Conservation (phyloP, 1,139 yeast species). For the Eremothecium sinecaudum region DNA sequence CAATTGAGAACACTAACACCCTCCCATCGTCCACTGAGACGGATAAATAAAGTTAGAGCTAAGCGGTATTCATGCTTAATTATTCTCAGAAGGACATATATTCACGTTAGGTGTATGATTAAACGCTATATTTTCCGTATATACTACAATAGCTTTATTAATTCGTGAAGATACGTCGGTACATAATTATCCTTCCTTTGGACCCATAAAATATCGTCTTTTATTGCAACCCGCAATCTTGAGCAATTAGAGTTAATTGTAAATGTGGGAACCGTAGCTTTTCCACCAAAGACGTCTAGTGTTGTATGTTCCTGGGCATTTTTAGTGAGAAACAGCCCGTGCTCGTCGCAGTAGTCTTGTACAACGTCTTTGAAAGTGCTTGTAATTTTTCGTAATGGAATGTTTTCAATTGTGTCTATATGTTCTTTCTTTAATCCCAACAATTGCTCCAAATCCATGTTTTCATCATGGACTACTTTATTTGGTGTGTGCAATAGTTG, state of each 20-base stretch:
- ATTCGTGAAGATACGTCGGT: slow-evolving; percentile 32
- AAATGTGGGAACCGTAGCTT: slow-evolving; percentile 21
- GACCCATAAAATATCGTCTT: slow-evolving; percentile 41
- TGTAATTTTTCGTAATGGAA: slow-evolving; percentile 28
- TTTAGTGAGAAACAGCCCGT: slow-evolving; percentile 26
- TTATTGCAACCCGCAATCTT: slow-evolving; percentile 25
- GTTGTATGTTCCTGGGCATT: slow-evolving; percentile 13
- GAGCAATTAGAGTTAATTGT: slow-evolving; percentile 13
- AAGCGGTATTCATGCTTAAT: too few relatives aligned
- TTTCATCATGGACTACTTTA: slow-evolving; percentile 17
- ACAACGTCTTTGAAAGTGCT: slow-evolving; percentile 42
- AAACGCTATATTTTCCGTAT: too few relatives aligned
- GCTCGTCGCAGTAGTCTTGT: slow-evolving; percentile 34
- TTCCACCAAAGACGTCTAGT: slow-evolving; percentile 15
- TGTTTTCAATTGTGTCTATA: slow-evolving; percentile 14
- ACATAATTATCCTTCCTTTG: slow-evolving; percentile 23
- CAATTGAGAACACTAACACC: too few relatives aligned
- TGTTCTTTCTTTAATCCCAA: slow-evolving; percentile 6
- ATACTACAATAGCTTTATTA: slow-evolving; percentile 1
- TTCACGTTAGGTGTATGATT: too few relatives aligned
- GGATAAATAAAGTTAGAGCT: too few relatives aligned
- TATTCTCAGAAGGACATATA: too few relatives aligned
- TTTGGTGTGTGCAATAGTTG: slow-evolving; percentile 11
- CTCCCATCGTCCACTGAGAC: too few relatives aligned
- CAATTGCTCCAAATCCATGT: slow-evolving; percentile 9